phyloP scores from a whole-genome alignment of 2,329 filamentous ascomycete species.

The Trichoderma arundinaceum region DNA sequence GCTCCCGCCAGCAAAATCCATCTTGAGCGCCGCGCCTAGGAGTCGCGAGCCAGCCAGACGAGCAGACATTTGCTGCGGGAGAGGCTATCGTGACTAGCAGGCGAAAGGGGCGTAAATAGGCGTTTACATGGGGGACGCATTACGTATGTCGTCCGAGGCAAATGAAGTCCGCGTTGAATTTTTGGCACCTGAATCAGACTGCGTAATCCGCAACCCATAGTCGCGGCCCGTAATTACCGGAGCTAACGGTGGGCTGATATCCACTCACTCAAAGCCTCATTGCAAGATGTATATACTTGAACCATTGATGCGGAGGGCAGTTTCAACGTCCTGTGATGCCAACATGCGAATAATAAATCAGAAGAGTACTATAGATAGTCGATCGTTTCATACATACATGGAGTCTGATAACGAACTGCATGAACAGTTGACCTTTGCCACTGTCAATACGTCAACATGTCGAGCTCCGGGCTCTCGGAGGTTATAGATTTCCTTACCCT shows the following conservation, averaged over 20 bases:
- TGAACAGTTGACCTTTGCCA: too few species aligned
- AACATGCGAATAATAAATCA: too few species aligned
- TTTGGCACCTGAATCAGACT: slow-evolving; percentile 9
- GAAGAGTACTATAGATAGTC: too few species aligned
- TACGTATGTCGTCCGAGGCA: slow-evolving; percentile 24
- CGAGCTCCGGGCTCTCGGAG: too few species aligned
- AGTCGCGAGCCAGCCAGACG: slow-evolving; percentile 27
- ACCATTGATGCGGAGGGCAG: too few species aligned
- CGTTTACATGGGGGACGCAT: slow-evolving; percentile 23
- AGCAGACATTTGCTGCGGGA: slow-evolving; percentile 21
- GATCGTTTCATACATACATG: too few species aligned
- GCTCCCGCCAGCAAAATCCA: slow-evolving; percentile 55
- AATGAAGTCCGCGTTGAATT: slow-evolving; percentile 10
- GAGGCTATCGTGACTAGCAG: slow-evolving; percentile 9
- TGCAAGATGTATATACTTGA: too few species aligned
- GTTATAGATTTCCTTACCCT: too few species aligned
- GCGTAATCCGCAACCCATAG: neutral
- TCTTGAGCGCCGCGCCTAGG: slow-evolving; percentile 20
- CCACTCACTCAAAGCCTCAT: neutral
- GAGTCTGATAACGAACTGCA: too few species aligned
- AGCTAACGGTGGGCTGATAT: slow-evolving; percentile 22
- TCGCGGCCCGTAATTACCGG: slow-evolving; percentile 24
- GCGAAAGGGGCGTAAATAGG: slow-evolving; percentile 20
- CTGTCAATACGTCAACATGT: too few species aligned
- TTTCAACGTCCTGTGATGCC: too few species aligned